phyloP scores from a whole-genome alignment of 2,329 filamentous ascomycete species.

The Epichloe typhina region DNA sequence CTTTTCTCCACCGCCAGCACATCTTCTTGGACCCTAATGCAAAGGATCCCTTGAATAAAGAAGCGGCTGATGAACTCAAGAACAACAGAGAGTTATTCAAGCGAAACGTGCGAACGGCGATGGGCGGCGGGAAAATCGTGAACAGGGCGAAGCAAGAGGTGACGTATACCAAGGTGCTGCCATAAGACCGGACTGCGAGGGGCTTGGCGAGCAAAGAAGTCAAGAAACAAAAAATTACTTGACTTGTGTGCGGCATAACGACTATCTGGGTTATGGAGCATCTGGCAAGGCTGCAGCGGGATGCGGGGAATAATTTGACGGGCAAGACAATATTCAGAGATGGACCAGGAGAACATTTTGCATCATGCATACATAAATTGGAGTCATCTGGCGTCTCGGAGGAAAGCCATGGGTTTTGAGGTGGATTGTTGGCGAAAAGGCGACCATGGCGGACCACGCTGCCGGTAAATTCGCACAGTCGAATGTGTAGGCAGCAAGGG shows the following conservation, averaged over 20 bases:
- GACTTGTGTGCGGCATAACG: neutral
- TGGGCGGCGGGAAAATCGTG: slow-evolving; percentile 62
- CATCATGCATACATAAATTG: neutral
- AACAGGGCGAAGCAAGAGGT: slow-evolving; percentile 36
- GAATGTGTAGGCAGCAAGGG: neutral
- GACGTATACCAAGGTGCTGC: slow-evolving; percentile 66
- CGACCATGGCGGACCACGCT: neutral
- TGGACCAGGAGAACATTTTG: neutral
- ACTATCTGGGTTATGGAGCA: neutral
- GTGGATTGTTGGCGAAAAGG: neutral
- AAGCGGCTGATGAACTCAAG: slow-evolving; percentile 85
- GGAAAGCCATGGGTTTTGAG: neutral
- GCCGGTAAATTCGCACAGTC: neutral
- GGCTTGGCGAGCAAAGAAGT: neutral
- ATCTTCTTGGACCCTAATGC: slow-evolving; percentile 96
- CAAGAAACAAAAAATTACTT: neutral
- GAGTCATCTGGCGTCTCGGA: neutral
- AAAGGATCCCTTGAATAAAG: slow-evolving; percentile 95
- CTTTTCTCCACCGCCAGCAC: slow-evolving; percentile 43
- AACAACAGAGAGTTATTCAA: slow-evolving; percentile 79
- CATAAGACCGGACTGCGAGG: slow-evolving; percentile 27
- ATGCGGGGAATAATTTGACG: neutral
- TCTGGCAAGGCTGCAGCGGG: neutral
- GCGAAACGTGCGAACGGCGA: slow-evolving; percentile 73
- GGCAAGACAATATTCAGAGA: neutral